Evolutionary conservation across 192 early-diverging fungal species (phyloP), one percentile per base, ranked within the genome.

Genomic region (Coemansia sp.): DNA sequence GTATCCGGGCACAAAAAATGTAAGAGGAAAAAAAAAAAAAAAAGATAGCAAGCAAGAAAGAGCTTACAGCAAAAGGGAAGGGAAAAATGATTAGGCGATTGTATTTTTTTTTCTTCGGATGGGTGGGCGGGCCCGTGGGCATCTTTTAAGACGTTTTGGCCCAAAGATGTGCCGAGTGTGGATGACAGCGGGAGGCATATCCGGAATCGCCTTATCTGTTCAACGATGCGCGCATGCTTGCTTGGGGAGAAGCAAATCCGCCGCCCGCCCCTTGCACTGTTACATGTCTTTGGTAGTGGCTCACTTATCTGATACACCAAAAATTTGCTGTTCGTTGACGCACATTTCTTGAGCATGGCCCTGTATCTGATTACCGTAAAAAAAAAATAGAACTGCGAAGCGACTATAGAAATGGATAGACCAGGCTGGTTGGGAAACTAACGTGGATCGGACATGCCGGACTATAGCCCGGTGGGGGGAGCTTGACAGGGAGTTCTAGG

Each of bases 401-500:
- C 42, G 5, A 5, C 42, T 44, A 8, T 8, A n/a, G 19, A 48
- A 48, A 8, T 21, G 8, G 45, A 14, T 17, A 44, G 45, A 19
- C 45, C 17, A 21, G 19, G 45, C 19, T 21, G 45, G 45, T 48
- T 48, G 45, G 45, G 45, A 44, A 15, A 3, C 42, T 44, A 5
- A n/a, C 23, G 8, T 53, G 50, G 53, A 32, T 31, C 53, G 53
- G 53, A 57, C 53, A 17, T 57, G 53, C 53, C 53, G 53, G 50
- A 25, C 7, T 14, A 53, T 19, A 27, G 21, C 50, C 23, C 50
- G 10, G 23, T 12, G 50, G 12, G 50, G 50, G 2, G 50, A 21
- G 17, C 19, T 48, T 19, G n/a, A 21, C n/a, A 6, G 44, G 14
- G 45, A 19, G n/a, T 17, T 44, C 42, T 50, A 8, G 21, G 8